Percentiles rank a stretch among this genome's conserved stretches.
Conservation (phyloP, 305 asterid species). For the Fraxinus sp. region DNA sequence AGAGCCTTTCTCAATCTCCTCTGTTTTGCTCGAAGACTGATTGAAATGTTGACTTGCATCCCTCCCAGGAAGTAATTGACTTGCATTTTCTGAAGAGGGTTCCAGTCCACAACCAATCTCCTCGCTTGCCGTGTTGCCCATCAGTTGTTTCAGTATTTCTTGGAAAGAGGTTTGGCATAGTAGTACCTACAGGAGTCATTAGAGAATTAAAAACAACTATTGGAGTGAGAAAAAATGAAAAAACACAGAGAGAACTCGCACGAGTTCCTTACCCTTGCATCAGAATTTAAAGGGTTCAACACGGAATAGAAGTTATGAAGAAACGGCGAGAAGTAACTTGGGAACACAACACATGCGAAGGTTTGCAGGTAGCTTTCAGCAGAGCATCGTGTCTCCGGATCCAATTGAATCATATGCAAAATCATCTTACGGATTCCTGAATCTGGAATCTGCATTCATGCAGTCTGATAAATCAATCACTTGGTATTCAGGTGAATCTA, state of each 20-base stretch:
- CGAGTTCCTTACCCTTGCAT: constrained; percentile 78
- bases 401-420: constrained; percentile 97
- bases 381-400: constrained; percentile 80
- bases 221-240: constrained; percentile 2
- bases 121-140: constrained; percentile 46
- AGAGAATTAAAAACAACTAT: constrained; percentile 20
- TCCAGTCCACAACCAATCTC: constrained; percentile 40
- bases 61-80: constrained; percentile 28
- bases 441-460: constrained; percentile 79
- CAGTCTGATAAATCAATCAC: constrained; percentile 25
- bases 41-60: constrained; percentile 37
- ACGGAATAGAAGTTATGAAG: constrained; percentile 90
- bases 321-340: constrained; percentile 89
- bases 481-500: constrained; percentile 18
- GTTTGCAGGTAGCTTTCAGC: constrained; percentile 92
- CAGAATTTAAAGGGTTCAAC: constrained; percentile 85
- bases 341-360: constrained; percentile 81
- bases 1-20: constrained; percentile 48
- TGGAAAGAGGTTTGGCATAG: constrained; percentile 90
- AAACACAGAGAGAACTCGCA: constrained; percentile 16
- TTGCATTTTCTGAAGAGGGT: constrained; percentile 34
- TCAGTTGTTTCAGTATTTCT: constrained; percentile 90
- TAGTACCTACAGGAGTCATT: constrained; percentile 62
- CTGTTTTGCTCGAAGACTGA: constrained; percentile 38
- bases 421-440: constrained; percentile 96